Conservation (phyloP, 441 rosid species). For the Adansonia grandidieri region DNA sequence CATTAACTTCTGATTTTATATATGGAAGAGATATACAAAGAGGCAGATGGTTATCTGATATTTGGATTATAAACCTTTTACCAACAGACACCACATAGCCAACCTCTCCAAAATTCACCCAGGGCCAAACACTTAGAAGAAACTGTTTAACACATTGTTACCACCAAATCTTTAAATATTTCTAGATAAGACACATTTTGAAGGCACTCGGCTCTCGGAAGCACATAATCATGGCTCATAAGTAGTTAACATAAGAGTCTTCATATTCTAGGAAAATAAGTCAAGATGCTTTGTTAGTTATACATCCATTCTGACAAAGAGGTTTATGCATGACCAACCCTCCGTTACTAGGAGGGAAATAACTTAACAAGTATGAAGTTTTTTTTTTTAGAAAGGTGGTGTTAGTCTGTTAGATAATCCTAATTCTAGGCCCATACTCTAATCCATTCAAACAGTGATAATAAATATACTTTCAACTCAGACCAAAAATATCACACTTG, state of each 20-base stretch:
- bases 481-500: neutral
- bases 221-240: neutral
- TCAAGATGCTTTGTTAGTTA: neutral
- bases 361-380: neutral
- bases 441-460: constrained; percentile 1
- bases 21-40: constrained; percentile 46
- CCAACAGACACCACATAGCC: constrained; percentile 42
- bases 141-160: neutral
- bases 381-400: neutral
- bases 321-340: neutral
- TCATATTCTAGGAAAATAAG: neutral
- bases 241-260: neutral
- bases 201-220: neutral
- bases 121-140: neutral
- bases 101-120: constrained; percentile 41
- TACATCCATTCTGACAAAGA: neutral
- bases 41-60: constrained; percentile 43
- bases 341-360: neutral
- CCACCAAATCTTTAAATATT: neutral
- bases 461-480: neutral
- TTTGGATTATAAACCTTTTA: constrained; percentile 24
- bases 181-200: neutral
- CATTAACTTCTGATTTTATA: constrained; percentile 61
- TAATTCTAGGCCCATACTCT: neutral
- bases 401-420: neutral